Base-by-base conservation (phyloP, 257 asterid species). In the Leonotis leonurus region DNA sequence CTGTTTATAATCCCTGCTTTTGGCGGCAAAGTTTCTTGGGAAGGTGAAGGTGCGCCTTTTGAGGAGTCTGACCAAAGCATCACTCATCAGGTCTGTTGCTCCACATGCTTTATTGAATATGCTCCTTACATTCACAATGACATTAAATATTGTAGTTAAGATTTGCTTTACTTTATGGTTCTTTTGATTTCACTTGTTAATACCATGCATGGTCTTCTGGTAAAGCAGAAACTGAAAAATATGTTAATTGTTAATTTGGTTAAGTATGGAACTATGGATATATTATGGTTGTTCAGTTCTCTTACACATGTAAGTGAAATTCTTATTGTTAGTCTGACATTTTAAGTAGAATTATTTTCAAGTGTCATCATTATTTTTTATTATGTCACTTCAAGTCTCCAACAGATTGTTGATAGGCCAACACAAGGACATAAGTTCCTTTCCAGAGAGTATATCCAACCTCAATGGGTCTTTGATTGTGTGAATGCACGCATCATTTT, bases 21-120 rank as follows among this genome's bases (percentile, higher is more conserved):
- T 69, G 99, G 99, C 68, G 99, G 99, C 76, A 70, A 64, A 8
- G 97, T 93, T 66, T 89, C 99, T 30, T 93, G 99, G 99, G 99
- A 87, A 64, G 99, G 99, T 46, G 90, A 81, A 79, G 96, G 95
- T 56, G 97, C 95, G 44, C 99, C 99, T 4, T 83, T 83, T 64
- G 69, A 69, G 13, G 97, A 89, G 75, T 78, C 97, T 61, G 96
- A 89, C 68, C 81, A 77, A 67, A 85, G 85, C 77, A 93, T 89
- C 68, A 81, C 95, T 37, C 85, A 93, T 81, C 97, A 93, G 95
- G 96, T 93, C 16, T 71, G 73, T 62, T 12, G 53, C 55, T 44
- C n/a, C 2, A 70, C 26, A 22, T 39, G 44, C 44, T 59, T n/a
- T 14, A 53, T n/a, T 53, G 10, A 36, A 33, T 36, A 55, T n/a